These are phyloP conservation scores for Ganoderma lingzhi DNA, from an alignment of 1,284 basidiomycete species.

Conservation along the genomic window DNA sequence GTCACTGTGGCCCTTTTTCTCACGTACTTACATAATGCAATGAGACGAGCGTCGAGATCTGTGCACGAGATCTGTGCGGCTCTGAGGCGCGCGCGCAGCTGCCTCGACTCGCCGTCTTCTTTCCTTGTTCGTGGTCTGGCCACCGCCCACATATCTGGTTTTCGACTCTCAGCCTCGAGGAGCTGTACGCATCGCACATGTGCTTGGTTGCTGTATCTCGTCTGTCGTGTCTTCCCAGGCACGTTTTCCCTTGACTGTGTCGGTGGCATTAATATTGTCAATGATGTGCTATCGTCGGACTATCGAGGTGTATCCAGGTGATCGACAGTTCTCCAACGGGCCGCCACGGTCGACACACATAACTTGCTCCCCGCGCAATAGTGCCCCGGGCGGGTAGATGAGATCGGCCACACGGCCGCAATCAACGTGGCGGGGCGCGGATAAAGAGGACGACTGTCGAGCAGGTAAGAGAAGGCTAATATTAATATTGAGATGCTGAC, in stretches of 20 bases:
- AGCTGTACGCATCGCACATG: slow-evolving; percentile 19
- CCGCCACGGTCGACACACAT: slow-evolving; percentile 7
- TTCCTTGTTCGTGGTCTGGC: slow-evolving; percentile 12
- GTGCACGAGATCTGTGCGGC: slow-evolving; percentile 11
- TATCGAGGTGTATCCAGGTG: slow-evolving; percentile 21
- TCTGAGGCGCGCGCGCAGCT: slow-evolving; percentile 10
- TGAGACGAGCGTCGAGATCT: slow-evolving; percentile 20
- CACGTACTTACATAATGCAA: slow-evolving; percentile 31
- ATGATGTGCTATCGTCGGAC: slow-evolving; percentile 12
- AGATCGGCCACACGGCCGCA: slow-evolving; percentile 11
- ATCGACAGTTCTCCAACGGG: slow-evolving; percentile 21
- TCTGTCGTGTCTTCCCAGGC: slow-evolving; percentile 15
- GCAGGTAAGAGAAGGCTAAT: slow-evolving; percentile 17
- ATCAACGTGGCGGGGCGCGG: slow-evolving; percentile 2
- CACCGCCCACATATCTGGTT: not conserved
- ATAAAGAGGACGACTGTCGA: not conserved
- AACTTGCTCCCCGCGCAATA: not conserved
- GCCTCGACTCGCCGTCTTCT: slow-evolving; percentile 16
- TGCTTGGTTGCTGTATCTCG: slow-evolving; percentile 16
- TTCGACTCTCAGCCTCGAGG: slow-evolving; percentile 23
- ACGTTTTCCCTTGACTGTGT: slow-evolving; percentile 15
- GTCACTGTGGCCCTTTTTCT: slow-evolving; percentile 20
- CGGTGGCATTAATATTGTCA: slow-evolving; percentile 18
- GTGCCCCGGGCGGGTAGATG: slow-evolving; percentile 12
- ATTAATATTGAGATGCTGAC: slow-evolving; percentile 9